Base-by-base conservation (phyloP, 1,139 yeast species). In the Suhomyces wounanorum region DNA sequence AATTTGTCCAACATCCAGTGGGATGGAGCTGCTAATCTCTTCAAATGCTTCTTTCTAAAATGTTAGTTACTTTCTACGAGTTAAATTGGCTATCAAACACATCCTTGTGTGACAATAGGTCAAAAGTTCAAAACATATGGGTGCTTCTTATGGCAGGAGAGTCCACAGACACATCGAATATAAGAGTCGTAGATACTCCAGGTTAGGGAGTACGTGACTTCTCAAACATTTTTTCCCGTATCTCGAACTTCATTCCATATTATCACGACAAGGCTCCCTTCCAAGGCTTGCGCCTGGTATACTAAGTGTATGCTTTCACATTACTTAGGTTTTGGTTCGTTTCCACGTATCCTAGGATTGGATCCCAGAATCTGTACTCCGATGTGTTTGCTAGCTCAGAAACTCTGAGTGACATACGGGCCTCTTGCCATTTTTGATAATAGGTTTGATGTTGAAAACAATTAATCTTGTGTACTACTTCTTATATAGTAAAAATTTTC, bases 1-100 rank as follows among this genome's bases (percentile, higher is more conserved):
- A 95, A 85, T 84, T 95, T 95, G 96, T 94, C 99, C 85, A 95
- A 89, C 96, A 95, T 89, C 99, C 99, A 95, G 88, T 95, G 99
- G 84, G 92, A 88, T 84, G 99, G 99, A 77, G 97, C 97, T 77
- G 96, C 96, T 79, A 90, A 85, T 84, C 97, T 89, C 87, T 90
- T 90, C 79, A 91, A 84, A 78, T 91, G 97, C 86, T 91, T 91
- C 92, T 90, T 90, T 83, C 85, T 81, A 63, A 47, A 56, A 35
- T 43, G 76, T 72, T 52, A 46, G 50, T 49, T 40, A 33, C 40
- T 31, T 7, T 43, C 52, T 49, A 49, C 52, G 49, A 44, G 49
- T 45, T 18, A 30, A 16, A n/a, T 42, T 21, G 18, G 40, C 45
- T 33, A 30, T 36, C 45, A 14, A 45, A 48, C 51, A 41, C 48